Percentiles rank a stretch among this genome's conserved stretches.
Conservation (phyloP, 2,329 filamentous ascomycete genomes). For the Phialophora expanda region DNA sequence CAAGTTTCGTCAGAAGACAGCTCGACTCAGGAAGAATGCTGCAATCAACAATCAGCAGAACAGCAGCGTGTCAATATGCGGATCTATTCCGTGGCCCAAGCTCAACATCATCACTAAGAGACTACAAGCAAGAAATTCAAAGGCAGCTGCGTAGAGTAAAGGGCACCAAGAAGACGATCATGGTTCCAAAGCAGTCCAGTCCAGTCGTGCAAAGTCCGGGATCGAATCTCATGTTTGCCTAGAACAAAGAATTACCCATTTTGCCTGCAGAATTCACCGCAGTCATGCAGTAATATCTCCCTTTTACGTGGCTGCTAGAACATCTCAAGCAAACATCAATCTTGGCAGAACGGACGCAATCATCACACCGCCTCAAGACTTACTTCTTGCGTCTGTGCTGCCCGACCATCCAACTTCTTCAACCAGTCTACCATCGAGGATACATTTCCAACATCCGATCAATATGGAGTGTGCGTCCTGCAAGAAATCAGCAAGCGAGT, state of each 20-base stretch:
- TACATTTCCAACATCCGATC: background rate
- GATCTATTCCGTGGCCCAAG: background rate
- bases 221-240: background rate
- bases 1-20: background rate
- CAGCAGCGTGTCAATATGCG: background rate
- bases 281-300: background rate
- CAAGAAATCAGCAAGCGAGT: background rate
- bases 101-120: background rate
- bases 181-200: background rate
- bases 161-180: background rate
- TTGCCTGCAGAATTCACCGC: background rate
- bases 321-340: background rate
- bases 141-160: background rate
- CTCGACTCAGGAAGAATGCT: background rate
- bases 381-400: background rate
- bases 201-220: too few species aligned
- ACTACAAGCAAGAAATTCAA: background rate
- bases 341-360: background rate
- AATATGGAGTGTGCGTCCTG: slow-evolving; percentile 4
- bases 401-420: background rate
- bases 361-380: background rate
- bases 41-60: background rate
- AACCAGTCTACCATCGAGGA: background rate
- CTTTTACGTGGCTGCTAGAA: background rate
- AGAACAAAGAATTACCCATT: background rate